These are phyloP conservation scores for Sugiyamaella marilandica DNA, from an alignment of 805 yeast genomes.

Conservation along the genomic window DNA sequence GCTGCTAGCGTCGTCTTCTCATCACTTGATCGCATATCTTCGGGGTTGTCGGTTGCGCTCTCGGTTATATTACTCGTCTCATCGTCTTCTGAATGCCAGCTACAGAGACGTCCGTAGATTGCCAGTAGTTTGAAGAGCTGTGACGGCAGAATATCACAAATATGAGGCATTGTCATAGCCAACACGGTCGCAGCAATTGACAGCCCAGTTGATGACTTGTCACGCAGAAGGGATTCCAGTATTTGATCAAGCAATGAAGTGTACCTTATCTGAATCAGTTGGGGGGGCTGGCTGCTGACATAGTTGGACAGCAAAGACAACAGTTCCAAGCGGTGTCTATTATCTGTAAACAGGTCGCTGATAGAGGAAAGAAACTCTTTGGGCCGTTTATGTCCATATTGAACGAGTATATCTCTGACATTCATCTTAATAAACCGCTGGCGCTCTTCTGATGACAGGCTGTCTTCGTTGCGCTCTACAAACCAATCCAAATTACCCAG, in stretches of 20 bases:
- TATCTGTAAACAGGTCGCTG: constrained; percentile 34
- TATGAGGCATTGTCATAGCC: constrained; percentile 44
- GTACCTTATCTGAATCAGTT: constrained; percentile 32
- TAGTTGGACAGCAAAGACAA: constrained; percentile 39
- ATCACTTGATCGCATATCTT: not conserved
- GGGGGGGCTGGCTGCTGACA: constrained; percentile 31
- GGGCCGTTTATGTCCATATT: constrained; percentile 41
- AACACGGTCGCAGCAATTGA: constrained; percentile 36
- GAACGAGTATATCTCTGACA: constrained; percentile 37
- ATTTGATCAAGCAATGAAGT: constrained; percentile 38
- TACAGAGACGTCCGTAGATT: constrained; percentile 41
- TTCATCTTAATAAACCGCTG: constrained; percentile 45
- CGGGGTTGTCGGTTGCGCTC: constrained; percentile 1
- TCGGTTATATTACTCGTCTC: constrained; percentile 8
- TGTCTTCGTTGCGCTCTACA: constrained; percentile 1
- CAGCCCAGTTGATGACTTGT: constrained; percentile 39
- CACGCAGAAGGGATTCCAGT: constrained; percentile 39
- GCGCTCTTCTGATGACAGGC: constrained; percentile 40
- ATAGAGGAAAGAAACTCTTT: constrained; percentile 36
- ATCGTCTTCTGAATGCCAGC: constrained; percentile 23
- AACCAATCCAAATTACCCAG: constrained; percentile 17
- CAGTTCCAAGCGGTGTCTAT: constrained; percentile 36
- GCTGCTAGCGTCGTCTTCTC: not conserved
- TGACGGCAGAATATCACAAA: constrained; percentile 33
- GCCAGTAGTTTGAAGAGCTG: constrained; percentile 41